These are phyloP conservation scores for Eucalyptus viminalis DNA, from an alignment of 345 rosid species.

Conservation along the genomic window DNA sequence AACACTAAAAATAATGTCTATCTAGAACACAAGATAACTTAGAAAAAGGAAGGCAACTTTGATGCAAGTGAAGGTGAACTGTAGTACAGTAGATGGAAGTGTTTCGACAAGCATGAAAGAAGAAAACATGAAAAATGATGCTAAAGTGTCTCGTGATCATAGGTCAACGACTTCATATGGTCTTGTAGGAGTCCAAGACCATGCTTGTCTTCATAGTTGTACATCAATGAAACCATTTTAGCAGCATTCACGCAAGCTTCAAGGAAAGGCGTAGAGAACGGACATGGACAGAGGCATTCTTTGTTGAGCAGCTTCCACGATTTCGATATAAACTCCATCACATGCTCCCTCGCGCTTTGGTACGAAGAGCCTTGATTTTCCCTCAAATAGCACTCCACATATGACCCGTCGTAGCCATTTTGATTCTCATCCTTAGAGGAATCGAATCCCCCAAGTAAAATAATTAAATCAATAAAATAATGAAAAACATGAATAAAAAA, in stretches of 20 bases:
- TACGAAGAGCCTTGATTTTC: constrained; percentile 9
- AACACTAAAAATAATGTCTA: background rate
- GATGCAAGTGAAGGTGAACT: background rate
- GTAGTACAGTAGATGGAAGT: background rate
- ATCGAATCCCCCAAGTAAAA: background rate
- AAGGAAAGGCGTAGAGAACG: constrained; percentile 11
- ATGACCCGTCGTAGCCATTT: constrained; percentile 34
- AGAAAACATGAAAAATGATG: background rate
- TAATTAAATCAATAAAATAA: background rate
- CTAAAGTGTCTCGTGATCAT: background rate
- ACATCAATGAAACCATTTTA: constrained; percentile 46
- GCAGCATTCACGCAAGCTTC: constrained; percentile 32
- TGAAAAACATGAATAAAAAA: background rate
- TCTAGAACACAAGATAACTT: background rate
- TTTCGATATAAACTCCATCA: constrained; percentile 11
- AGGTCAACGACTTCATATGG: constrained; percentile 2
- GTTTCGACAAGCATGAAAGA: background rate
- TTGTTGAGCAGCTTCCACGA: constrained; percentile 43
- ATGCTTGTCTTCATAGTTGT: constrained; percentile 15
- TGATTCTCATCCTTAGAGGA: background rate
- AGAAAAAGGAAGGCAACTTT: background rate
- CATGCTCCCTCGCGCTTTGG: constrained; percentile 15
- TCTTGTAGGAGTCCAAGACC: constrained; percentile 22
- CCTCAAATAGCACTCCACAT: constrained; percentile 33
- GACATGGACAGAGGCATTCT: constrained; percentile 18